Evolutionary conservation across 2,329 filamentous ascomycete genomes (phyloP), one percentile per base, ranked within the genome.

Genomic region (Metarhizium brunneum): DNA sequence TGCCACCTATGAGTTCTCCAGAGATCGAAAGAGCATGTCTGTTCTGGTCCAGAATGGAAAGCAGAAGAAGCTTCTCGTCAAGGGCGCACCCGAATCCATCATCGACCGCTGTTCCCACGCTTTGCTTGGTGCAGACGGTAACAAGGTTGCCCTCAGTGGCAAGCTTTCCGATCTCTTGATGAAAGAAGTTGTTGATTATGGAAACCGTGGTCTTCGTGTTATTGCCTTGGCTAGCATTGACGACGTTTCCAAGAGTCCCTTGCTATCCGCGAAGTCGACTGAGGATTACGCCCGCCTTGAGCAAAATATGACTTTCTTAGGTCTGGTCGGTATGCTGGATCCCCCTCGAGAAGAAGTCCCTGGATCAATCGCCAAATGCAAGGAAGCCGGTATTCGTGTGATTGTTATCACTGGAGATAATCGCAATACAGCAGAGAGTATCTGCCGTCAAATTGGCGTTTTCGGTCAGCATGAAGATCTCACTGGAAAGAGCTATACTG

Each of bases 331-430:
- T 64, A 99, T 99, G 94, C 80, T 96, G 67, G 94, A 99, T 69
- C 94, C 94, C 64, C 94, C 94, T 65, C 90, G 94, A 42, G 88
- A 90, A 50, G 94, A 99, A 74, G 94, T 97, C 11, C 82, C 88
- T 53, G 80, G 76, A 52, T 94, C 94, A 50, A 95, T 99, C 64
- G 79, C 80, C 67, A 88, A 95, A 71, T 99, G 94, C 74, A 89
- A 87, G 71, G 85, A 90, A 59, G 94, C 94, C 63, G 94, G 94
- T 63, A 97, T 99, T 65, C 88, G 94, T 59, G 90, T 99, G 52
- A 90, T 99, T 63, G 94, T 99, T 61, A 96, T 99, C 71, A 99
- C 94, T 54, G 94, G 94, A 66, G 94, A 99, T 74, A 99, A 96
- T 76, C 91, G 88, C 69, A 95, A 95, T 76, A 99, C 94, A 3